phyloP scores from a whole-genome alignment of 257 asterid genomes.

The Solanum dulcamara region DNA sequence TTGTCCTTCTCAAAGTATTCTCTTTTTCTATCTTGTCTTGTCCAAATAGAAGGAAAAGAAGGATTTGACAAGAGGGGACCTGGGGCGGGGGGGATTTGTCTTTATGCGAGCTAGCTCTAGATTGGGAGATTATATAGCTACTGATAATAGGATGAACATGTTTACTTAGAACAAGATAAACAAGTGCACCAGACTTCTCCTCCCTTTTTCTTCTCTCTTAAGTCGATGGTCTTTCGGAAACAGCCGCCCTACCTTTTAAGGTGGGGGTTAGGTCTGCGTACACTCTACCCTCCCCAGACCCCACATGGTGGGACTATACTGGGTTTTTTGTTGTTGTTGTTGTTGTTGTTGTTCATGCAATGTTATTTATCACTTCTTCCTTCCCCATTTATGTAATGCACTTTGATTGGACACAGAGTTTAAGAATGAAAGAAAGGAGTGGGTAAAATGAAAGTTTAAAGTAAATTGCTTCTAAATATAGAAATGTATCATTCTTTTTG shows the following conservation, averaged over 20 bases:
- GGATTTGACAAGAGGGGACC: not conserved
- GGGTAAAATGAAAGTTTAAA: not conserved
- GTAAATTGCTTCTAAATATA: not conserved
- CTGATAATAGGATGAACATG: not conserved
- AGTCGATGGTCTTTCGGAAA: too few species aligned
- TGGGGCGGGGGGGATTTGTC: not conserved
- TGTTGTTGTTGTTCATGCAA: not conserved
- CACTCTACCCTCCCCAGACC: too few species aligned
- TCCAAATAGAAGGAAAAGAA: not conserved
- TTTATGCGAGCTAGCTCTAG: not conserved
- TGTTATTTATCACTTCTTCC: not conserved
- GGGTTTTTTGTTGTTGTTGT: too few species aligned
- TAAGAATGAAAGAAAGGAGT: not conserved
- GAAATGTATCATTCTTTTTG: not conserved
- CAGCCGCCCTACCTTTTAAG: too few species aligned
- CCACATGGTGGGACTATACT: too few species aligned
- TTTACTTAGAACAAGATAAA: not conserved
- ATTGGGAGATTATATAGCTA: not conserved
- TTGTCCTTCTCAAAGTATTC: not conserved
- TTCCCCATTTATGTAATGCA: not conserved
- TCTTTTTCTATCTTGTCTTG: not conserved
- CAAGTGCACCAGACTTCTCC: not conserved
- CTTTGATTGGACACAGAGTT: not conserved
- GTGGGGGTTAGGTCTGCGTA: too few species aligned
- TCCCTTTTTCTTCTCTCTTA: too few species aligned